Base-by-base conservation (phyloP, 305 asterid species). In the Fraxinus ornus region DNA sequence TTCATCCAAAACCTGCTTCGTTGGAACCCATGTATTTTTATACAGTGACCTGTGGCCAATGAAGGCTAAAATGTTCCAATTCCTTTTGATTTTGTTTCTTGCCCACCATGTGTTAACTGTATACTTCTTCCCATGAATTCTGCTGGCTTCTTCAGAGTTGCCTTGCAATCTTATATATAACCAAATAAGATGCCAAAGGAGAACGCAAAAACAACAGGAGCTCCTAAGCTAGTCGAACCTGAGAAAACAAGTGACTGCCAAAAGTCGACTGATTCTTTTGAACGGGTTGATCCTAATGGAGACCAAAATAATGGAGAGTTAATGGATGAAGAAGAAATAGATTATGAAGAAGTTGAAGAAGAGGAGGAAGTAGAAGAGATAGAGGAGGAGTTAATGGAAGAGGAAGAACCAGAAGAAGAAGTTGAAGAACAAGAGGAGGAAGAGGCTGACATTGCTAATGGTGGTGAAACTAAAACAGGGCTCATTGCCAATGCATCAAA, bases 101-200 rank as follows among this genome's bases (percentile, higher is more conserved):
- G 74, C n/a, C 70, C 73, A 66, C 73, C 73, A 10, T 26, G 37
- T 66, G 74, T 66, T 66, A 66, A 66, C 36, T 66, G 35, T 26
- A 66, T 66, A 66, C 74, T 66, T 66, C 74, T 66, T 66, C 74
- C 74, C 74, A 66, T 66, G 37, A 85, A 85, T 88, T 85, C 85
- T 81, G 86, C 82, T 62, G 84, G 91, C 90, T 86, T 83, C 89
- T 80, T 81, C 91, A 85, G 88, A 89, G 87, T 85, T 82, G 80
- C 90, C 39, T 86, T 80, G 74, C 86, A 86, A 84, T 87, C 83
- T 85, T 88, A 41, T 84, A 82, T 76, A 79, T 74, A 86, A 86
- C 79, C 83, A 83, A 84, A 75, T 88, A 80, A 85, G 88, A 89
- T 89, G 92, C 91, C 91, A 71, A 88, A 91, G 85, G 64, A 88